Conservation (phyloP, 2,329 filamentous ascomycete species). For the Arthrobotrys sinensis region DNA sequence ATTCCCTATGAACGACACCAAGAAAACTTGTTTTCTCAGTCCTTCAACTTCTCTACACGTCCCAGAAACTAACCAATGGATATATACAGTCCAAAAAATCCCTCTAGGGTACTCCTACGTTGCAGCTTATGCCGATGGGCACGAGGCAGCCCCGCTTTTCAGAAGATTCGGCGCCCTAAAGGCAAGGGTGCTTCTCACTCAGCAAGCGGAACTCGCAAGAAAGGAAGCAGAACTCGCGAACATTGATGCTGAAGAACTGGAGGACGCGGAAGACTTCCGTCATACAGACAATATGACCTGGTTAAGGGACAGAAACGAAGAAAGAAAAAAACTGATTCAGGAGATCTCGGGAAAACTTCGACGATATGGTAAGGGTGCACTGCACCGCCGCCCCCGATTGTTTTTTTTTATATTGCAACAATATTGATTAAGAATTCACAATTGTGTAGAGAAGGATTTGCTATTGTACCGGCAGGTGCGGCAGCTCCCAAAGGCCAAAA, state of each 20-base stretch:
- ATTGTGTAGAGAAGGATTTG: conserved; percentile 34
- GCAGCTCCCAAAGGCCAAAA: conserved; percentile 18
- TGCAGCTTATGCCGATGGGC: conserved; percentile 35
- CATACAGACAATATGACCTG: conserved; percentile 27
- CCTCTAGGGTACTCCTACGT: conserved; percentile 46
- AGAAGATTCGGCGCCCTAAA: conserved; percentile 43
- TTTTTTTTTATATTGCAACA: no score
- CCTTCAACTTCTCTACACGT: no score
- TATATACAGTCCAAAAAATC: conserved; percentile 21
- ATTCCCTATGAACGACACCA: neutral
- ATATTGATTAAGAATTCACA: neutral
- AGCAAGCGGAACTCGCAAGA: conserved; percentile 40
- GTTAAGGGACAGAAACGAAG: conserved; percentile 16
- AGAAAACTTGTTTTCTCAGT: no score
- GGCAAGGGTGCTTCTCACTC: conserved; percentile 28
- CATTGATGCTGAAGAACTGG: conserved; percentile 14
- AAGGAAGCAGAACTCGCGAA: conserved; percentile 23
- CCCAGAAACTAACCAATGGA: neutral
- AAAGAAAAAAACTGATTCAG: conserved; percentile 20
- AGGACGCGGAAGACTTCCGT: neutral
- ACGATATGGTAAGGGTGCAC: conserved; percentile 27
- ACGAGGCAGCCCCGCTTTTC: conserved; percentile 35
- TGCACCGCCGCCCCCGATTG: no score
- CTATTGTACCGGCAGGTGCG: conserved; percentile 43
- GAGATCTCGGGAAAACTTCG: conserved; percentile 14